phyloP scores from a whole-genome alignment of 1,284 basidiomycete genomes.

The Cystobasidium pallidum region DNA sequence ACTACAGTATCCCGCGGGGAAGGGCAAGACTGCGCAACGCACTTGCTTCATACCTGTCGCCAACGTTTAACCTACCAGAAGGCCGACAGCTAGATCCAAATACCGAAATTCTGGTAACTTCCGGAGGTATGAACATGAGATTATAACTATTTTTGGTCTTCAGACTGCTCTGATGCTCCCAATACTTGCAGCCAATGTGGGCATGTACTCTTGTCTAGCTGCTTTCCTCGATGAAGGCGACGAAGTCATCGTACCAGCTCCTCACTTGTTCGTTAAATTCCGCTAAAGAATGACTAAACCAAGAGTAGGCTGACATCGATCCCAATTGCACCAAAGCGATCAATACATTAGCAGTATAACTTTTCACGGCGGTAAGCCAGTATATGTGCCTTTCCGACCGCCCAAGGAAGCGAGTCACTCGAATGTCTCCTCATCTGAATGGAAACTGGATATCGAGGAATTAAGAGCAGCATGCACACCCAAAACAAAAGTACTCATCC shows the following conservation, averaged over 20 bases:
- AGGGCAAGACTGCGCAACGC: conserved; percentile 82
- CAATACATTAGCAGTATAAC: conserved; percentile 85
- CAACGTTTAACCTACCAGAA: conserved; percentile 62
- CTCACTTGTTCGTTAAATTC: conserved; percentile 49
- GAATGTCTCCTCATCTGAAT: conserved; percentile 66
- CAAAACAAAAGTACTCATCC: conserved; percentile 86
- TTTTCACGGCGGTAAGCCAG: conserved; percentile 79
- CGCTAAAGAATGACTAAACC: too few species aligned
- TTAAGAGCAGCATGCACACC: conserved; percentile 78
- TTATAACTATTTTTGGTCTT: too few species aligned
- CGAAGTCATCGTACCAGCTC: conserved; percentile 96
- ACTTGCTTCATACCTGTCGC: conserved; percentile 70
- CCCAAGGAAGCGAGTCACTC: conserved; percentile 61
- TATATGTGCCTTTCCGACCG: conserved; percentile 93
- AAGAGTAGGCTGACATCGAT: background rate
- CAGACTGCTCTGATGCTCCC: too few species aligned
- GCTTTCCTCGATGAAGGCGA: conserved; percentile 88
- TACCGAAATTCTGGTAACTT: conserved; percentile 87
- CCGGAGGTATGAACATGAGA: conserved; percentile 76
- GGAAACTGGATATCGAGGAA: conserved; percentile 84
- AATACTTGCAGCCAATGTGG: conserved; percentile 61
- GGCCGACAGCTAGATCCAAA: conserved; percentile 77
- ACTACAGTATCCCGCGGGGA: conserved; percentile 65
- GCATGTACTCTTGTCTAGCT: conserved; percentile 75
- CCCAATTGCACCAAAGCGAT: conserved; percentile 59